Evolutionary conservation across 805 yeast species (phyloP), one percentile per base, ranked within the genome.

Genomic region (Saturnispora zaruensis): DNA sequence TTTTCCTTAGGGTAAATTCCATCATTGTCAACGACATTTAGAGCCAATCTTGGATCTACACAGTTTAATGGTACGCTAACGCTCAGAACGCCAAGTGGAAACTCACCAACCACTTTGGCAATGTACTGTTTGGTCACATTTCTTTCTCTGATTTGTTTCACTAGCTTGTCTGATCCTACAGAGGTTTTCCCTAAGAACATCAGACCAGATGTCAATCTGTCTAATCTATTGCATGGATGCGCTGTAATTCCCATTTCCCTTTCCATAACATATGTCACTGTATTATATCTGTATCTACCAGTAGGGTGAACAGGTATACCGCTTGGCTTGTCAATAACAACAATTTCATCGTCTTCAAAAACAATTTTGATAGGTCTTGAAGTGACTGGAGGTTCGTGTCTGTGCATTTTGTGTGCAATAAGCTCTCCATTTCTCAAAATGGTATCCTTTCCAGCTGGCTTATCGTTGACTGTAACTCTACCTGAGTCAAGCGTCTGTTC

Each of bases 261-360:
- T 63, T 87, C 82, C 56, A 93, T 66, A 4, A 88, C 78, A 63
- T 82, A 83, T 9, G 95, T 86, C 20, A 87, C 76, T 0, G 95
- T 79, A 63, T 82, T 78, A 66, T 79, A 79, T 61, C 93, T 62
- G 72, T 82, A 80, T 55, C 90, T 68, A 0, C 98, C 99, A 0
- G 96, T 84, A 3, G 99, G 98, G 64, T 93, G 99, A 0, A 87
- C 96, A 0, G 99, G 97, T 2, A 93, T 75, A 0, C 99, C 97
- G 4, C 93, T 77, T 0, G 99, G 99, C 56, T 93, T 93, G 64
- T 91, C 96, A 21, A 93, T 82, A 3, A 86, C 95, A 5, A 93
- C 72, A 21, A 88, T 63, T 45, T 84, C 77, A 6, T 83, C 88
- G 62, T 87, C 82, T 59, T 89, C 87, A 61, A 73, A 75, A 0